Percentiles rank a stretch among this genome's conserved stretches.
phyloP scores from a whole-genome alignment of 225 moss, liverwort and hornwort species.

The Pseudoscleropodium purum region DNA sequence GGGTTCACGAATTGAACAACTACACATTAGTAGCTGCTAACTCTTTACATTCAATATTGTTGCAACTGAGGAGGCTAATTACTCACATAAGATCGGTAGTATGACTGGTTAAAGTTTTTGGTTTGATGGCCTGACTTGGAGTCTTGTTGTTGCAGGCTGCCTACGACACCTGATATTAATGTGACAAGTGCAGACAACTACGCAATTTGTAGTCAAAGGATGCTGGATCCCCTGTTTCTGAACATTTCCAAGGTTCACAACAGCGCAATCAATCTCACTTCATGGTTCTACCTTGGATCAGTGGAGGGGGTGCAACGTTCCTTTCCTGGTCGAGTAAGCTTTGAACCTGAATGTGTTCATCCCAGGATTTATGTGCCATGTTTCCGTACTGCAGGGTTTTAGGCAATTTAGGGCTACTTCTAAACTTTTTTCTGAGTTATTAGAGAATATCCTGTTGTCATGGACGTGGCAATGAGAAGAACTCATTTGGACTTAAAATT shows the following conservation, averaged over 20 bases:
- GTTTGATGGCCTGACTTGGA: neutral
- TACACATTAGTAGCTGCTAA: neutral
- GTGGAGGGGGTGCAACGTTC: conserved; percentile 47
- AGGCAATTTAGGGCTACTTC: neutral
- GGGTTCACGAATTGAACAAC: neutral
- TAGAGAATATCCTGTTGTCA: neutral
- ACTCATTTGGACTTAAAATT: neutral
- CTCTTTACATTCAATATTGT: neutral
- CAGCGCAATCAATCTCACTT: conserved; percentile 27
- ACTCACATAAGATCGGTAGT: neutral
- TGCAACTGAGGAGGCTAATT: neutral
- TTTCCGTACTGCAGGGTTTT: neutral
- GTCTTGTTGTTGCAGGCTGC: conserved; percentile 6
- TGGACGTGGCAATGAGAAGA: neutral
- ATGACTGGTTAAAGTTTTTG: neutral
- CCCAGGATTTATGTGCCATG: neutral
- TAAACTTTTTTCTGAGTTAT: neutral
- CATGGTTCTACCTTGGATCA: conserved; percentile 33
- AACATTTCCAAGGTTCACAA: conserved; percentile 22
- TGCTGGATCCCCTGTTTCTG: conserved; percentile 31
- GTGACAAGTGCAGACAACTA: conserved; percentile 15
- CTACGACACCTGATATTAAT: neutral
- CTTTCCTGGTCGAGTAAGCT: conserved; percentile 44
- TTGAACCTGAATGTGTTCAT: neutral
- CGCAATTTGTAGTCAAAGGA: conserved; percentile 39